Evolutionary conservation across 441 rosid genomes (phyloP), one percentile per base, ranked within the genome.

Genomic region (Adansonia gregorii): DNA sequence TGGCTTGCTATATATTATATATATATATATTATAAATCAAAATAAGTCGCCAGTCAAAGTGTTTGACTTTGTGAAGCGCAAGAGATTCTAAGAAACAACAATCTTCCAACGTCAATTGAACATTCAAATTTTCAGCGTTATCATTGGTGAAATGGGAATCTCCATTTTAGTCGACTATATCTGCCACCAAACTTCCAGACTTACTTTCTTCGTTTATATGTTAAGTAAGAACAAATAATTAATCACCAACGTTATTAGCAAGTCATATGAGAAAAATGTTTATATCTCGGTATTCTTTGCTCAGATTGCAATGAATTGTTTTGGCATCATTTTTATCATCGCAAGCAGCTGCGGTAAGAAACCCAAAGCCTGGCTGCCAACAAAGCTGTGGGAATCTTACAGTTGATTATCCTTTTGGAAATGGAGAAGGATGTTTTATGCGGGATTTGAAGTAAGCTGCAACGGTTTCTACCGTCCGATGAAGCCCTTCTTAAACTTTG

Each of bases 281-380:
- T 59, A 12, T 22, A 22, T 22, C 39, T 59, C 39, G 10, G 35
- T 35, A 10, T 59, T 15, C 24, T 17, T 56, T 56, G 24, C 60
- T 59, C 39, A 24, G 35, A 39, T 24, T 59, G 10, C 15, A 12
- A 24, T 24, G 35, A 11, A 10, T 59, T 8, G 15, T 59, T 10
- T 61, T 61, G 17, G 67, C 67, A 27, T 61, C 67, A 12, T 24
- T 27, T 61, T 59, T 59, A 22, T 61, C 17, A 61, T 61, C 66
- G 0, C 0, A 0, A 24, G 41, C 14, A 60, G 41, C 41, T 31
- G 7, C 11, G 66, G 41, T 0, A 8, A 31, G 9, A 58, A 58
- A 58, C 4, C 3, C 63, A 2, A 58, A 19, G 10, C 27, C 66
- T 5, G 14, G 43, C 8, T 61, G 67, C 41, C n/a, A 59, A 59